These are phyloP conservation scores for Medicago ruthenica DNA, from an alignment of 306 rosid genomes.

Conservation along the genomic window DNA sequence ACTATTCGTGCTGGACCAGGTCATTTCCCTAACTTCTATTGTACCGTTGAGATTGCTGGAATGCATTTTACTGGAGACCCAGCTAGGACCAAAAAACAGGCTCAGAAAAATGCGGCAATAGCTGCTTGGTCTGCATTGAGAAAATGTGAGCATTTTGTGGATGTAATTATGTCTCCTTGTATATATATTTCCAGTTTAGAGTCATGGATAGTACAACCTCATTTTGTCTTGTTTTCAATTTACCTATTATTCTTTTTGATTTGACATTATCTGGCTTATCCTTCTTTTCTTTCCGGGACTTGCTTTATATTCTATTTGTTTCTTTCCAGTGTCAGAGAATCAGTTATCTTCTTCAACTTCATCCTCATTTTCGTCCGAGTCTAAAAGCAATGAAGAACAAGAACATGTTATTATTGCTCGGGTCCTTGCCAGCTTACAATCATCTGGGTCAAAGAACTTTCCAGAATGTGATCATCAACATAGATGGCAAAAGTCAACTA, in stretches of 20 bases:
- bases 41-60: slow-evolving; percentile 85
- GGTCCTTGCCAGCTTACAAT: slow-evolving; percentile 58
- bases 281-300: slow-evolving; percentile 23
- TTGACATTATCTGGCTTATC: not conserved
- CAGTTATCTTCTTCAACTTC: slow-evolving; percentile 49
- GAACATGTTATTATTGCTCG: slow-evolving; percentile 74
- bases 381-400: slow-evolving; percentile 65
- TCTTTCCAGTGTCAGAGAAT: slow-evolving; percentile 67
- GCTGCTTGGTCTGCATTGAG: slow-evolving; percentile 83
- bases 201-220: not conserved
- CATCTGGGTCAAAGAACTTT: slow-evolving; percentile 45
- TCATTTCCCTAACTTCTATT: slow-evolving; percentile 66
- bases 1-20: slow-evolving; percentile 75
- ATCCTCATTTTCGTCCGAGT: slow-evolving; percentile 48
- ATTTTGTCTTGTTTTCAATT: slow-evolving; percentile 15
- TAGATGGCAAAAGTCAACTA: slow-evolving; percentile 44
- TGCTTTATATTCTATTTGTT: slow-evolving; percentile 31
- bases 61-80: slow-evolving; percentile 69
- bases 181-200: slow-evolving; percentile 26
- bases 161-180: slow-evolving; percentile 16
- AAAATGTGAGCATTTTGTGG: slow-evolving; percentile 57
- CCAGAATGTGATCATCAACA: slow-evolving; percentile 44
- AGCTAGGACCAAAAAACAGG: slow-evolving; percentile 85
- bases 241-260: not conserved
- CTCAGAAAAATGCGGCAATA: slow-evolving; percentile 85